phyloP scores from a whole-genome alignment of 306 rosid genomes.

The Rubus parviflorus region DNA sequence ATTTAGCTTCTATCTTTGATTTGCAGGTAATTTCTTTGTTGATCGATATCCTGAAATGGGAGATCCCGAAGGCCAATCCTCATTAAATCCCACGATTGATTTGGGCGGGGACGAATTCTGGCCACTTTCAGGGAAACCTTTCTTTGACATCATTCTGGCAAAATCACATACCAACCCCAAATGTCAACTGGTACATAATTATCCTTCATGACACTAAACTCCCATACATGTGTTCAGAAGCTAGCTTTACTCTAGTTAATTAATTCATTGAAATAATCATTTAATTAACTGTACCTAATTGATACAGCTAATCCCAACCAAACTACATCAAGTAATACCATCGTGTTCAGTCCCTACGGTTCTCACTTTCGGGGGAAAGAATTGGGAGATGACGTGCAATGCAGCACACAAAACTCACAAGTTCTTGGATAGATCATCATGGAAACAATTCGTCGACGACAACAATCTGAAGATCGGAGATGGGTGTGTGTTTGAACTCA shows the following conservation, averaged over 20 bases:
- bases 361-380: constrained; percentile 38
- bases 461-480: constrained; percentile 55
- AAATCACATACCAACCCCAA: constrained; percentile 25
- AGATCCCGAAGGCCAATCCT: neutral
- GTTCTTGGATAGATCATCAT: constrained; percentile 16
- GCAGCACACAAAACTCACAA: constrained; percentile 16
- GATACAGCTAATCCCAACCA: constrained; percentile 16
- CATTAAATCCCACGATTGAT: neutral
- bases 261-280: constrained; percentile 3
- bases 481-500: constrained; percentile 60
- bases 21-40: neutral
- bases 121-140: constrained; percentile 54
- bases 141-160: constrained; percentile 26
- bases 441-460: constrained; percentile 48
- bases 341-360: constrained; percentile 25
- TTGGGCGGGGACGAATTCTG: constrained; percentile 30
- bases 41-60: constrained; percentile 5
- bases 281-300: neutral
- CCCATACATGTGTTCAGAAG: neutral
- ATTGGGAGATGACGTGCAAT: constrained; percentile 38
- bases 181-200: constrained; percentile 33
- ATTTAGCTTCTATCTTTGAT: neutral
- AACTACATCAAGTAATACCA: constrained; percentile 29
- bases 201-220: neutral
- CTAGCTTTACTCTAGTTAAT: neutral